Evolutionary conservation across 345 rosid species (phyloP).

Genomic region (Brassica carinata): DNA sequence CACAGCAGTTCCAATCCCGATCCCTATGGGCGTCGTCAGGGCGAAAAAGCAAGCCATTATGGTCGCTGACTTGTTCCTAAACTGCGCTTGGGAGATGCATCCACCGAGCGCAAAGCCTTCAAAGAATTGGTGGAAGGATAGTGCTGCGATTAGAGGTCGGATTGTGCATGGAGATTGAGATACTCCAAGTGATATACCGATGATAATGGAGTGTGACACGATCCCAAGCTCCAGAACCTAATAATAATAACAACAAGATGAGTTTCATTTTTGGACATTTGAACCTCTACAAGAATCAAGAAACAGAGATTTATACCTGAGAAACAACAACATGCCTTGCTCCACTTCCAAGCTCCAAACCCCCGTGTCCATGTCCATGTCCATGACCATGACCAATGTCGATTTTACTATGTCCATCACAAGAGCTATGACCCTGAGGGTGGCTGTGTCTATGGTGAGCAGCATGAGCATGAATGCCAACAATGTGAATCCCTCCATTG

Average conservation of each 20-base stretch:
- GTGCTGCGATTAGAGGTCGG: conserved; percentile 83
- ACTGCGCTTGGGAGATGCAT: conserved; percentile 90
- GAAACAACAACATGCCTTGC: conserved; percentile 81
- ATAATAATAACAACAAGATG: neutral
- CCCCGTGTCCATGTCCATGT: conserved; percentile 31
- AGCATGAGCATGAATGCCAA: conserved; percentile 89
- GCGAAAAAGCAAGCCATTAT: conserved; percentile 88
- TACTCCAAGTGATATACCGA: conserved; percentile 85
- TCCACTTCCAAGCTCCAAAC: conserved; percentile 53
- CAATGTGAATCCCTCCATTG: conserved; percentile 81
- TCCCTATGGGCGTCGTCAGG: conserved; percentile 77
- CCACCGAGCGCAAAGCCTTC: conserved; percentile 98
- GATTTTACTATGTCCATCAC: conserved; percentile 48
- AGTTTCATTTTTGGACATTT: neutral
- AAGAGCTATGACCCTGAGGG: conserved; percentile 52
- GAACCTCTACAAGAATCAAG: neutral
- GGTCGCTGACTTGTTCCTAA: conserved; percentile 54
- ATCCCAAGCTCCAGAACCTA: conserved; percentile 95
- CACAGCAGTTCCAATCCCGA: conserved; percentile 63
- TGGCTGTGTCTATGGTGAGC: conserved; percentile 84
- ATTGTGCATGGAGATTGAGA: conserved; percentile 85
- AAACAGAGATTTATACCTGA: conserved; percentile 51
- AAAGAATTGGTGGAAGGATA: conserved; percentile 93
- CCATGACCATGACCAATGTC: conserved; percentile 18
- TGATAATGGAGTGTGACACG: conserved; percentile 85